Percentiles rank a stretch among this genome's conserved stretches.
These are phyloP conservation scores for Suillus subluteus DNA, from an alignment of 768 basidiomycete genomes.

Conservation along the genomic window DNA sequence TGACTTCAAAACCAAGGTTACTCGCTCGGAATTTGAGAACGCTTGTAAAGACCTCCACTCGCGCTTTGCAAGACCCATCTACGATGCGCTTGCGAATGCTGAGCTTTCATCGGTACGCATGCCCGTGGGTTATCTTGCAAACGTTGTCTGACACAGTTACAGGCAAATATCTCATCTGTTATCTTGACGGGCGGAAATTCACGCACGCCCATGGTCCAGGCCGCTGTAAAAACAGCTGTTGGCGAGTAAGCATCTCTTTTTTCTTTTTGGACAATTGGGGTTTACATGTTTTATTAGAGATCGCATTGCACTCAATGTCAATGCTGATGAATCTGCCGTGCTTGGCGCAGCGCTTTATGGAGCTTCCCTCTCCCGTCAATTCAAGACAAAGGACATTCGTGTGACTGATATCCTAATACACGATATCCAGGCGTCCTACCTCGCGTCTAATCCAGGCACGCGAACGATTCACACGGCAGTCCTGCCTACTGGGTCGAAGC, in stretches of 20 bases:
- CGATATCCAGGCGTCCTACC: conserved; percentile 81
- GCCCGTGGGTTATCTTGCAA: not conserved
- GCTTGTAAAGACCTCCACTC: conserved; percentile 66
- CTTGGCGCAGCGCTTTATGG: conserved; percentile 93
- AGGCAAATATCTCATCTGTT: conserved; percentile 84
- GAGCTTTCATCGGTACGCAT: conserved; percentile 61
- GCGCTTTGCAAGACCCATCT: conserved; percentile 71
- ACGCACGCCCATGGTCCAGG: conserved; percentile 89
- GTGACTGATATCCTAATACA: conserved; percentile 73
- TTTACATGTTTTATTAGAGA: conserved; percentile 44
- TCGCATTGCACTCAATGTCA: conserved; percentile 92
- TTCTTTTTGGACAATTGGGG: not conserved
- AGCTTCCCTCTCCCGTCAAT: conserved; percentile 84
- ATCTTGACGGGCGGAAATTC: conserved; percentile 93
- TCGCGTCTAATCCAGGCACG: conserved; percentile 55
- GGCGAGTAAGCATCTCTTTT: conserved; percentile 61
- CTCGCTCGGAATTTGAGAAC: conserved; percentile 78
- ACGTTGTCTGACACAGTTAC: not conserved
- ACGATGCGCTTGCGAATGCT: conserved; percentile 69
- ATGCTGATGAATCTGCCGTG: conserved; percentile 95
- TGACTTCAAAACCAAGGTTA: conserved; percentile 82
- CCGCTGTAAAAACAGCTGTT: conserved; percentile 74
- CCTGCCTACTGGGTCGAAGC: conserved; percentile 78
- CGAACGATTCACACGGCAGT: conserved; percentile 76
- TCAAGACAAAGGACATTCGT: conserved; percentile 94